These are phyloP conservation scores for Salvia miltiorrhiza DNA, from an alignment of 257 asterid genomes.

Conservation along the genomic window DNA sequence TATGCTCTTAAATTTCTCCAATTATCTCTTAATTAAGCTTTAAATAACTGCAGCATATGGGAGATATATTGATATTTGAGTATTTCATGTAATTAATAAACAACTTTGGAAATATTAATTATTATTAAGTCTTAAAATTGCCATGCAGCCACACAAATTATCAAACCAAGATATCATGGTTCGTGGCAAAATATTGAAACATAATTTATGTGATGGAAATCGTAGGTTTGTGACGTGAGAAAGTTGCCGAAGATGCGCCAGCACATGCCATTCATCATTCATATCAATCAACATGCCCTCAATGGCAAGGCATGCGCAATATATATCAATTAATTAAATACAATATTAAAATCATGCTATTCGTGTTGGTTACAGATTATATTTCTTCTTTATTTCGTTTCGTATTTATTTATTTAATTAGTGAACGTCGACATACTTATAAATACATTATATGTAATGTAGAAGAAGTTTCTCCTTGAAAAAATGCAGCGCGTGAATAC, in stretches of 20 bases:
- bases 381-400: not conserved
- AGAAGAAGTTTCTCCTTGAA: no score
- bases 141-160: not conserved
- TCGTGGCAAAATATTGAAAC: not conserved
- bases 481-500: no score
- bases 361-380: no score
- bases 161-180: not conserved
- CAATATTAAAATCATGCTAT: no score
- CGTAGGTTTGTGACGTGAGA: not conserved
- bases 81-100: not conserved
- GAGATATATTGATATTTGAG: not conserved
- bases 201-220: not conserved
- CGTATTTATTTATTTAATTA: not conserved
- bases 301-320: not conserved
- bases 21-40: not conserved
- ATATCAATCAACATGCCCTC: not conserved
- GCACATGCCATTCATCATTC: not conserved
- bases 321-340: no score
- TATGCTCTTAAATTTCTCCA: not conserved
- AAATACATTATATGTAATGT: no score
- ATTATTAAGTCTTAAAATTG: not conserved
- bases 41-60: not conserved
- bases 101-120: not conserved
- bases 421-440: no score
- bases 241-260: not conserved